phyloP scores from a whole-genome alignment of 306 rosid genomes.

The Abrus pulchellus region DNA sequence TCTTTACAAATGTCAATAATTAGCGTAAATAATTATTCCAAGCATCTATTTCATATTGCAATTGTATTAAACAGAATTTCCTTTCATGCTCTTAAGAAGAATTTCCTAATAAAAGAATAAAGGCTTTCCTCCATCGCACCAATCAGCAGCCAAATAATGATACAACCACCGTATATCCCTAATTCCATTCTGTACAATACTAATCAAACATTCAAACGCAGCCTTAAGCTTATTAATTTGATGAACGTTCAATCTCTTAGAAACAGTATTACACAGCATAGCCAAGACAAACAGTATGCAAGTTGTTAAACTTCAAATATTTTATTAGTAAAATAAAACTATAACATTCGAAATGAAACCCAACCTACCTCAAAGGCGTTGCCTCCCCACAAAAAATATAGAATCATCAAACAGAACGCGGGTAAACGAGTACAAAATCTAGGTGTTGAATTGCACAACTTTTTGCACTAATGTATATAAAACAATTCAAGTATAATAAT shows the following conservation, averaged over 20 bases:
- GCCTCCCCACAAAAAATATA: not conserved
- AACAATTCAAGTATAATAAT: constrained; percentile 41
- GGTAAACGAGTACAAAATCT: constrained; percentile 4
- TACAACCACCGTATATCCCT: not conserved
- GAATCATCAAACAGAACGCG: not conserved
- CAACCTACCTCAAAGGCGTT: constrained; percentile 10
- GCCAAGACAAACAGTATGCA: not conserved
- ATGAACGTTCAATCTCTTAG: not conserved
- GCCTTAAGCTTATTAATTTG: not conserved
- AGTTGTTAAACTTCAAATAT: not conserved
- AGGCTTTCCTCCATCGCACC: not conserved
- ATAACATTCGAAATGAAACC: not conserved
- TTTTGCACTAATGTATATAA: constrained; percentile 37
- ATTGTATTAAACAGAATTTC: not conserved
- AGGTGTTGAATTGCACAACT: constrained; percentile 28
- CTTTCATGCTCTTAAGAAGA: not conserved
- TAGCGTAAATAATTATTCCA: too few species aligned
- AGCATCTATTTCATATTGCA: too few species aligned
- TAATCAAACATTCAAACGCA: not conserved
- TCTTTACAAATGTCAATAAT: not conserved
- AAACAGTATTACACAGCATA: not conserved
- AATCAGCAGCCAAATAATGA: not conserved
- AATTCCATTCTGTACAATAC: not conserved
- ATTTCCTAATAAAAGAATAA: not conserved
- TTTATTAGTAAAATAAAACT: not conserved